A percentile compares a stretch with the other conserved stretches of the same genome.
Evolutionary conservation across 2,329 filamentous ascomycete species (phyloP).

Genomic region (Talaromyces sp.): DNA sequence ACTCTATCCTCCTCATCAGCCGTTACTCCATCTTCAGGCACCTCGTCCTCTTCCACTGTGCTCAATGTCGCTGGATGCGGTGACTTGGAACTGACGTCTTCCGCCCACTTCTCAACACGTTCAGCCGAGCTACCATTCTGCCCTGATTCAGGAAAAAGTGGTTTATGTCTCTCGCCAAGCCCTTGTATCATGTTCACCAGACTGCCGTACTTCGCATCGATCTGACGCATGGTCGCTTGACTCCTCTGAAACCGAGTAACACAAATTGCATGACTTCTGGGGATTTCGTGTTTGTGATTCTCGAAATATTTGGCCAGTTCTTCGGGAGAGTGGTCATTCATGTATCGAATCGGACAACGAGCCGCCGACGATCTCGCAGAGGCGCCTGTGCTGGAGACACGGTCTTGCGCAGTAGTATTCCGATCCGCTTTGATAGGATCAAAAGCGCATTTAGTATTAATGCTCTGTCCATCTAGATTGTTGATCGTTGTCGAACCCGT

Average conservation of each 20-base stretch:
- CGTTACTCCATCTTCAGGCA: conserved; percentile 10
- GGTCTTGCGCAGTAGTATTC: conserved; percentile 29
- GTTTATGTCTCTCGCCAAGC: conserved; percentile 78
- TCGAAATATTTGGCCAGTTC: conserved; percentile 92
- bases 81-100: conserved; percentile 61
- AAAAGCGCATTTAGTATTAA: conserved; percentile 45
- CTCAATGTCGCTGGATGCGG: conserved; percentile 35
- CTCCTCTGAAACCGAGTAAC: conserved; percentile 75
- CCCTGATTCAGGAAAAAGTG: conserved; percentile 63
- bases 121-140: conserved; percentile 52
- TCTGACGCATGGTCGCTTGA: conserved; percentile 76
- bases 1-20: conserved; percentile 54
- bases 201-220: conserved; percentile 84
- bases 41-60: conserved; percentile 35
- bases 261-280: conserved; percentile 88
- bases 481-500: conserved; percentile 18
- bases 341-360: conserved; percentile 86
- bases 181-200: conserved; percentile 92
- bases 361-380: conserved; percentile 46
- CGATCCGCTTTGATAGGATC: conserved; percentile 50
- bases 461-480: conserved; percentile 26
- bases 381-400: conserved; percentile 38
- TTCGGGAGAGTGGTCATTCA: conserved; percentile 88
- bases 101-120: conserved; percentile 81
- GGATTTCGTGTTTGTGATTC: conserved; percentile 90